These are phyloP conservation scores for Helianthus annuus DNA, from an alignment of 129 eudicot genomes.

Conservation along the genomic window HanXRQr2.0-SUNRISE NC_035441.2:183233523-183234022, in stretches of 20 bases:
- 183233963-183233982: conserved; percentile 55
- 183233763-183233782: no score
- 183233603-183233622: conserved; percentile 5
- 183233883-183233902: conserved; percentile 18
- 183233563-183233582: conserved; percentile 7
- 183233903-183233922: conserved; percentile 96
- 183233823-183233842: no score
- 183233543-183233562: neutral
- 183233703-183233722: no score
- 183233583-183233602: neutral
- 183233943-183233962: conserved; percentile 82
- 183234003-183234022: no score
- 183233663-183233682: no score
- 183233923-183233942: conserved; percentile 90
- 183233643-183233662: no score
- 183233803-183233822: no score
- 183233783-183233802: no score
- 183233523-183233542: neutral
- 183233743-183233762: no score
- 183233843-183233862: no score
- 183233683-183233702: no score
- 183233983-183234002: neutral
- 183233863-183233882: neutral
- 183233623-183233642: neutral
- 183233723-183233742: no score